Evolutionary conservation across 2,329 filamentous ascomycete genomes (phyloP), one percentile per base, ranked within the genome.

Genomic region (Fusarium virguliforme): DNA sequence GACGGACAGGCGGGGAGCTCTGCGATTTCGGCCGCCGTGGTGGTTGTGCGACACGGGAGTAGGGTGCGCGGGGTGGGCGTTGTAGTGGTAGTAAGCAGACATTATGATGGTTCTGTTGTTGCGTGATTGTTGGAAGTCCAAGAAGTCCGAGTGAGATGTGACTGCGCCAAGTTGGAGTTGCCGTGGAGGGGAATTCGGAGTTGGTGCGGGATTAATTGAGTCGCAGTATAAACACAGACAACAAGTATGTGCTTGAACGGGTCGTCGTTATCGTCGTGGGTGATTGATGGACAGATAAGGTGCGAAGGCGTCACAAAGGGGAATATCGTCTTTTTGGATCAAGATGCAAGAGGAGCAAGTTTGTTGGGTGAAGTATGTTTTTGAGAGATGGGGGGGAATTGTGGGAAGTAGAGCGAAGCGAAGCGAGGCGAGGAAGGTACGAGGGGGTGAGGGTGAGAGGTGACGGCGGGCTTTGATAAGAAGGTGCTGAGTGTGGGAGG

Each of bases 1-100:
- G 58, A 94, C 91, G 43, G 92, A 91, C 76, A 96, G 86, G 76
- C 95, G 90, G 67, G 94, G 93, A 46, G 92, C 93, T 79, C 95
- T 90, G 78, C 95, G 92, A 81, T 93, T 95, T 78, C 95, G 94
- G 77, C 93, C 92, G 78, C 90, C 91, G 81, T 96, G 92, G 83
- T 95, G 92, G 82, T 89, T 92, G 84, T 96, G 92, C 71, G 91
- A 87, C 77, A 87, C 82, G 53, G 90, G 85, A 66, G 87, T 86
- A 69, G 85, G 84, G 74, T 89, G 86, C 75, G 87, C 87, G 73
- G 88, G 84, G 79, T 90, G 88, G 70, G 86, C 81, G 79, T 86
- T 86, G 83, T 85, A 90, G 78, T 88, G 86, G 79, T 90, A 90
- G 82, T 90, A 91, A 79, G 86, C 84, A 83, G 89, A 88, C 89